A percentile compares a stretch with the other conserved stretches of the same genome.
phyloP scores from a whole-genome alignment of 208 protist species.

The Leishmania tropica region DNA sequence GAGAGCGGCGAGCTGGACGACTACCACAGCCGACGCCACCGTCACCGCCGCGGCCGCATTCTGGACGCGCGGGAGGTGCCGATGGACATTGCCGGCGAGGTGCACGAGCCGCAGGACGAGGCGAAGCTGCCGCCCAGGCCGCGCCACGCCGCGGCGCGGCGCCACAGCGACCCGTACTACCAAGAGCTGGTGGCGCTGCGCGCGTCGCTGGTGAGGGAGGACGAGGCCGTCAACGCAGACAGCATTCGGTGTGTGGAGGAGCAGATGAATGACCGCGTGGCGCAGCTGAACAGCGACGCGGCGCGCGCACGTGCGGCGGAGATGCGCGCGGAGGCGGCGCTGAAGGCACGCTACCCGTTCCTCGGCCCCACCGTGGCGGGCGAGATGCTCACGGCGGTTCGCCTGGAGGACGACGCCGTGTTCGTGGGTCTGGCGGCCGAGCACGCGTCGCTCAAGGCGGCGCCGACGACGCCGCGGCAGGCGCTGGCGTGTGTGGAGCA shows the following conservation, averaged over 20 bases:
- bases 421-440: not conserved
- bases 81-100: conserved; percentile 16
- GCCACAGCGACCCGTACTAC: conserved; percentile 47
- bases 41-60: conserved; percentile 27
- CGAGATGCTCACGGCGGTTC: not conserved
- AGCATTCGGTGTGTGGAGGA: conserved; percentile 41
- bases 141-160: no score
- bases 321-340: conserved; percentile 20
- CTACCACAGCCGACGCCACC: conserved; percentile 33
- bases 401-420: not conserved
- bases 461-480: not conserved
- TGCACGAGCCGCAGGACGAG: conserved; percentile 15
- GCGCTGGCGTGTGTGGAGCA: conserved; percentile 22
- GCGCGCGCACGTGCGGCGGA: not conserved
- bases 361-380: not conserved
- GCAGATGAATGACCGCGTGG: conserved; percentile 43
- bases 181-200: conserved; percentile 49
- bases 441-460: not conserved
- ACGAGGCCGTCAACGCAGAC: conserved; percentile 32
- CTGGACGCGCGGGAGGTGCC: conserved; percentile 25
- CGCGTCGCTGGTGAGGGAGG: conserved; percentile 36
- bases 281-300: conserved; percentile 33
- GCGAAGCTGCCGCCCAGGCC: no score
- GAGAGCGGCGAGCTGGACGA: conserved; percentile 28
- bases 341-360: conserved; percentile 25